phyloP scores from a whole-genome alignment of 495 filamentous ascomycete genomes.

The Penicillium longicatenatum region DNA sequence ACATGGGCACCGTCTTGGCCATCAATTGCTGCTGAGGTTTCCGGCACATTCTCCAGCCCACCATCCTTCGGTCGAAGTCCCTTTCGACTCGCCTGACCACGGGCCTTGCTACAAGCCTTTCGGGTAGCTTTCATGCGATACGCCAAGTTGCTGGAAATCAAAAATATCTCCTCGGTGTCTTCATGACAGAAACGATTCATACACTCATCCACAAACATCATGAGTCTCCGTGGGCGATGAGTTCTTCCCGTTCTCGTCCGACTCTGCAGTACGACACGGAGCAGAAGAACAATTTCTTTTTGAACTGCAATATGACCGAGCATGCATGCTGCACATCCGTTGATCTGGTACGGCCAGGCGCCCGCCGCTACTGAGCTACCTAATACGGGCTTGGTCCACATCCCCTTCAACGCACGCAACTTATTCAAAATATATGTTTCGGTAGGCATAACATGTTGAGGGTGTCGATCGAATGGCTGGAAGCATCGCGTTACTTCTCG shows the following conservation, averaged over 20 bases:
- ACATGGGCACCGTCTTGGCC: background rate
- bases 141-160: conserved; percentile 17
- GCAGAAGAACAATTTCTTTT: conserved; percentile 22
- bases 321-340: conserved; percentile 45
- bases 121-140: conserved; percentile 27
- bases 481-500: conserved; percentile 34
- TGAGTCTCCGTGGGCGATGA: conserved; percentile 25
- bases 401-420: conserved; percentile 28
- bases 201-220: conserved; percentile 30
- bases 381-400: conserved; percentile 29
- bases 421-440: conserved; percentile 14
- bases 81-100: background rate
- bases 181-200: conserved; percentile 18
- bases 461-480: conserved; percentile 26
- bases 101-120: conserved; percentile 24
- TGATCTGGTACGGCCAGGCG: conserved; percentile 29
- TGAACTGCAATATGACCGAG: conserved; percentile 34
- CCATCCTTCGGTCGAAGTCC: background rate
- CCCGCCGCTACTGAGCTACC: background rate
- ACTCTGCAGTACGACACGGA: conserved; percentile 35
- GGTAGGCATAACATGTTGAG: conserved; percentile 11
- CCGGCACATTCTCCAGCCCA: background rate
- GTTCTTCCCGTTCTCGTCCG: conserved; percentile 29
- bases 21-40: background rate
- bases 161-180: conserved; percentile 12